These are phyloP conservation scores for Hygrophoropsis aurantiaca DNA, from an alignment of 768 basidiomycete species.

Conservation along the genomic window DNA sequence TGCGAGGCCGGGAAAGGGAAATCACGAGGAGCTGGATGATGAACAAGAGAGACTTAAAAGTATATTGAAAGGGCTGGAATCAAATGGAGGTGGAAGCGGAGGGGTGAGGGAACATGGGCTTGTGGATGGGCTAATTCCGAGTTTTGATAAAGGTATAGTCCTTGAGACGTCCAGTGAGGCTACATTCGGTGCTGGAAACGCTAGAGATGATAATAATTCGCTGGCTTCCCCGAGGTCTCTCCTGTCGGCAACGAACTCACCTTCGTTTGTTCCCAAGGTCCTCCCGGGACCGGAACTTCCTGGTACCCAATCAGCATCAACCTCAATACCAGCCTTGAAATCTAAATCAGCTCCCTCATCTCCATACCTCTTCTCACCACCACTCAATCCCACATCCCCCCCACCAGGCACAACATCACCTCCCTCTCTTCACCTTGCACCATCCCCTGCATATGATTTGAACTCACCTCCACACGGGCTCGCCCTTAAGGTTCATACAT, in stretches of 20 bases:
- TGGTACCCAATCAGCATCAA: no score
- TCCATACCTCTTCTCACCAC: conserved; percentile 11
- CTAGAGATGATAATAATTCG: no score
- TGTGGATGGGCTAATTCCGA: conserved; percentile 30
- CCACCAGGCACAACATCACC: conserved; percentile 5
- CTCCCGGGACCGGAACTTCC: no score
- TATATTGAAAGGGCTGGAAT: conserved; percentile 57
- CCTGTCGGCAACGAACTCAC: conserved; percentile 46
- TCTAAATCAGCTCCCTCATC: conserved; percentile 42
- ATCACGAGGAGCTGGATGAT: conserved; percentile 79
- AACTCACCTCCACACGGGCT: conserved; percentile 15
- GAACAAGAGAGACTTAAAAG: conserved; percentile 76
- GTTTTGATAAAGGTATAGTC: conserved; percentile 26
- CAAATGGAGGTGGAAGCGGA: conserved; percentile 30
- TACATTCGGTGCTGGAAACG: no score
- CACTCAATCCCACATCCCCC: conserved; percentile 7
- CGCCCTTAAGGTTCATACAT: conserved; percentile 32
- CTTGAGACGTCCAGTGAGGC: conserved; percentile 32
- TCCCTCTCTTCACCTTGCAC: no score
- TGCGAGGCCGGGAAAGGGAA: no score
- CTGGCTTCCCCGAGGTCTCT: conserved; percentile 36
- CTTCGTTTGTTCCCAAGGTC: conserved; percentile 36
- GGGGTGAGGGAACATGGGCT: conserved; percentile 23
- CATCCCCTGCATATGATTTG: conserved; percentile 18
- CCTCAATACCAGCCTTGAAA: no score